Percentiles rank a stretch among this genome's conserved stretches.
Conservation (phyloP, 164 flowering plant genomes). For the Nelumbo lutea region DNA sequence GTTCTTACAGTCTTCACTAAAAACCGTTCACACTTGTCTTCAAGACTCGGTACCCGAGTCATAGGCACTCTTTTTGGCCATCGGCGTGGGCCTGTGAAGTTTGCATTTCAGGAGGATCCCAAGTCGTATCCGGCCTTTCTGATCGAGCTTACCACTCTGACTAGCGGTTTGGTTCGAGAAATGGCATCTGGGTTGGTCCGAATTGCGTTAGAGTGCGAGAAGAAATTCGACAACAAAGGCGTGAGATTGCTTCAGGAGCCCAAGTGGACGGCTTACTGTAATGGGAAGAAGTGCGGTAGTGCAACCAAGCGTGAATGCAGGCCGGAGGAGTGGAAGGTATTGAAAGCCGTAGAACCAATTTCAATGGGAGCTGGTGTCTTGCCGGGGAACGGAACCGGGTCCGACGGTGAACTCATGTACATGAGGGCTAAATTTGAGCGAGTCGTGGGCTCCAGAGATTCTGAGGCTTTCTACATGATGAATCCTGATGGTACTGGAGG, state of each 20-base stretch:
- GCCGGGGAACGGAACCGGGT: slow-evolving; percentile 46
- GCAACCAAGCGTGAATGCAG: slow-evolving; percentile 68
- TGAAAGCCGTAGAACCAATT: slow-evolving; percentile 67
- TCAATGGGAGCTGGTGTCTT: slow-evolving; percentile 95
- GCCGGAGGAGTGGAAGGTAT: slow-evolving; percentile 58
- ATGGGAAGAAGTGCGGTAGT: slow-evolving; percentile 86
- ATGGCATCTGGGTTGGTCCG: slow-evolving; percentile 97
- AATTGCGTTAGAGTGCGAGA: slow-evolving; percentile 84
- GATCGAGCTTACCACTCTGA: slow-evolving; percentile 73
- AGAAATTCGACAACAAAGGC: slow-evolving; percentile 39
- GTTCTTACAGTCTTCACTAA: slow-evolving; percentile 38
- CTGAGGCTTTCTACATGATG: slow-evolving; percentile 96
- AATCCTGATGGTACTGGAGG: slow-evolving; percentile 80
- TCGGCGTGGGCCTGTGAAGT: slow-evolving; percentile 75
- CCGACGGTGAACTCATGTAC: slow-evolving; percentile 79
- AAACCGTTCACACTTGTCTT: slow-evolving; percentile 20
- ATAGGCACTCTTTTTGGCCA: slow-evolving; percentile 84
- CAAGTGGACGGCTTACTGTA: slow-evolving; percentile 83
- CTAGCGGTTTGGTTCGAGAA: slow-evolving; percentile 66
- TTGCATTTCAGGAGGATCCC: slow-evolving; percentile 72
- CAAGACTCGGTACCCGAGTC: slow-evolving; percentile 44
- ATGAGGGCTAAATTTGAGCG: slow-evolving; percentile 97
- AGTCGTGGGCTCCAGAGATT: slow-evolving; percentile 83
- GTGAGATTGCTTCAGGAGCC: slow-evolving; percentile 64
- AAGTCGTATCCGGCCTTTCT: slow-evolving; percentile 54